These are phyloP conservation scores for Cercis canadensis DNA, from an alignment of 306 rosid genomes.

Conservation along the genomic window DNA sequence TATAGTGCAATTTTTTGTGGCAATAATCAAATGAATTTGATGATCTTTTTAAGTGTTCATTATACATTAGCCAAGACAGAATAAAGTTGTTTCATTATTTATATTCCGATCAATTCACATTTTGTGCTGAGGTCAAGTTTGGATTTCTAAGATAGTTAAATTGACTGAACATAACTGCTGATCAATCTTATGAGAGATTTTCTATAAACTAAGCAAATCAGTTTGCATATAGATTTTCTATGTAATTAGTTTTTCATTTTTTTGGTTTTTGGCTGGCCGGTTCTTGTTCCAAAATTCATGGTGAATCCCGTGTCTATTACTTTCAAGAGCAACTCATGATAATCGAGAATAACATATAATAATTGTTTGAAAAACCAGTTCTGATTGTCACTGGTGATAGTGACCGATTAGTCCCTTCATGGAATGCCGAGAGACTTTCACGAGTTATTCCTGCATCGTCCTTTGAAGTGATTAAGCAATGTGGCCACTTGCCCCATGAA, in stretches of 20 bases:
- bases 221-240: constrained; percentile 12
- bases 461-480: constrained; percentile 71
- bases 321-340: constrained; percentile 13
- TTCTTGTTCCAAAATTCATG: constrained; percentile 14
- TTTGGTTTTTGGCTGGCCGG: neutral
- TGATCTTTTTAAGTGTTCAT: constrained; percentile 6
- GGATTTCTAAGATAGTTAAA: constrained; percentile 26
- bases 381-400: constrained; percentile 85
- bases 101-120: constrained; percentile 1
- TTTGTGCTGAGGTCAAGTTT: constrained; percentile 18
- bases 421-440: constrained; percentile 92
- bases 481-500: constrained; percentile 95
- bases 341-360: constrained; percentile 19
- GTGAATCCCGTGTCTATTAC: constrained; percentile 11
- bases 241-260: constrained; percentile 14
- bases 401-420: constrained; percentile 80
- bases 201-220: constrained; percentile 3
- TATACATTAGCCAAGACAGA: constrained; percentile 28
- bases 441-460: constrained; percentile 75
- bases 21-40: neutral
- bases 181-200: constrained; percentile 1
- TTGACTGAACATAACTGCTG: neutral
- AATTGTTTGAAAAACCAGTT: constrained; percentile 58
- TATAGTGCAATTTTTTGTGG: constrained; percentile 2
- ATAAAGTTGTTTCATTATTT: constrained; percentile 3